Evolutionary conservation across 164 flowering plant genomes (phyloP), one percentile per base, ranked within the genome.

Genomic region (Amborella trichopoda): DNA sequence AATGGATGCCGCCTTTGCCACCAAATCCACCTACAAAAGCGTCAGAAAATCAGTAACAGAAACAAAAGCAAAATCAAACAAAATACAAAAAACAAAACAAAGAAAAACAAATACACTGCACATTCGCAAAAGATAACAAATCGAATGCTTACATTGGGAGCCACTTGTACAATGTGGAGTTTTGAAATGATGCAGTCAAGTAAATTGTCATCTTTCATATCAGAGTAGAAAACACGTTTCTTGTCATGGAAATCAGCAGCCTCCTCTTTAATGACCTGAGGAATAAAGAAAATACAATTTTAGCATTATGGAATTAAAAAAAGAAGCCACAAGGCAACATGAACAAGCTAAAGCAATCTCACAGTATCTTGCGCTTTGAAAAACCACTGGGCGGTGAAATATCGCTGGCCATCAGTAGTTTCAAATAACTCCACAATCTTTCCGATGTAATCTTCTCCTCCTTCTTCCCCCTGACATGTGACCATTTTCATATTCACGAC

Each of bases 381-480:
- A 44, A 58, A 88, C 97, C 97, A 88, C n/a, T 69, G 93, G 0
- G 87, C 83, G 0, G 68, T 70, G 33, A 80, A 76, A 36, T 76
- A 67, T 1, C 17, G 46, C 6, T 34, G 2, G 0, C 72, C 70
- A 44, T 80, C 76, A 5, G 51, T 52, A 0, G 59, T 62, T 41
- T 78, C 78, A 61, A 88, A 88, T 34, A 88, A 26, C 36, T 84
- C 97, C 0, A 78, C 59, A 1, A 88, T 80, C 40, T 63, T 75
- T 8, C 83, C 72, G 21, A 88, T 75, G 45, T 60, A 81, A 26
- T 55, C 38, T 0, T 60, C 63, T 4, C 60, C 48, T 1, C 69
- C 83, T 0, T 69, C 77, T 4, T 48, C 82, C 20, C 68, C 76
- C 94, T 88, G 59, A 18, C 50, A 13, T 16, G 17, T 32, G 2